A percentile compares a stretch with the other conserved stretches of the same genome.
These are phyloP conservation scores for Anthracocystis walkeri DNA, from an alignment of 1,284 basidiomycete species.

Conservation along the genomic window DNA sequence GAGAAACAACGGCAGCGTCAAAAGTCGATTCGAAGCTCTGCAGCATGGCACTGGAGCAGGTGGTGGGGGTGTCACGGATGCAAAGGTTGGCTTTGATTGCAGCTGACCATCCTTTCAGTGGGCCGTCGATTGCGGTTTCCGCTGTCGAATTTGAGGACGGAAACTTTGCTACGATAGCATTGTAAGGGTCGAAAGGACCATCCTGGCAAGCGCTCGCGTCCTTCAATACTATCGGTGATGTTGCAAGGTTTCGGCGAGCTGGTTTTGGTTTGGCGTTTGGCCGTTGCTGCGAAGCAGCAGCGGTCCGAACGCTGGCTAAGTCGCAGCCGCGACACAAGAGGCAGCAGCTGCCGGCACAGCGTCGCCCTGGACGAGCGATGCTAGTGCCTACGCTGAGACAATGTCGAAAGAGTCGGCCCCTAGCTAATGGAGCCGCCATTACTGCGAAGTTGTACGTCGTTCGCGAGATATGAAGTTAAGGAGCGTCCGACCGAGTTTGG, in stretches of 20 bases:
- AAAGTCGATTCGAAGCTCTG: conserved; percentile 80
- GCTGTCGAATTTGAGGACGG: not conserved
- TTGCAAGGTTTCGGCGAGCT: conserved; percentile 8
- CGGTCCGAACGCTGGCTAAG: too few species aligned
- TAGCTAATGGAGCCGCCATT: not conserved
- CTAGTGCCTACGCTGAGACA: conserved; percentile 32
- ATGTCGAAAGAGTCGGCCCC: not conserved
- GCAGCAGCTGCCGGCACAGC: conserved; percentile 32
- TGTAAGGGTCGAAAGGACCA: conserved; percentile 48
- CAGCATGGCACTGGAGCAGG: conserved; percentile 64
- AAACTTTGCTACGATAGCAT: conserved; percentile 34
- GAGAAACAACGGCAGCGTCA: conserved; percentile 84
- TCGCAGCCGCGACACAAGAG: not conserved
- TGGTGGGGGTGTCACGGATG: conserved; percentile 42
- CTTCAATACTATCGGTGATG: not conserved
- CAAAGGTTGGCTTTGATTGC: conserved; percentile 67
- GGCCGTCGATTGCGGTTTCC: conserved; percentile 1
- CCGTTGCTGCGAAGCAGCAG: too few species aligned
- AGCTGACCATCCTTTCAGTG: conserved; percentile 54
- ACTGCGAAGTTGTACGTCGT: not conserved
- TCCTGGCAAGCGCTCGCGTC: conserved; percentile 1
- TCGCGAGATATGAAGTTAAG: not conserved
- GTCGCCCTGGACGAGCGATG: not conserved
- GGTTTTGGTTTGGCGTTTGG: too few species aligned
- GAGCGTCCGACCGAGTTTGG: not conserved